Conservation (phyloP, 2,329 filamentous ascomycete species). For the Hypomyces perniciosus region DNA sequence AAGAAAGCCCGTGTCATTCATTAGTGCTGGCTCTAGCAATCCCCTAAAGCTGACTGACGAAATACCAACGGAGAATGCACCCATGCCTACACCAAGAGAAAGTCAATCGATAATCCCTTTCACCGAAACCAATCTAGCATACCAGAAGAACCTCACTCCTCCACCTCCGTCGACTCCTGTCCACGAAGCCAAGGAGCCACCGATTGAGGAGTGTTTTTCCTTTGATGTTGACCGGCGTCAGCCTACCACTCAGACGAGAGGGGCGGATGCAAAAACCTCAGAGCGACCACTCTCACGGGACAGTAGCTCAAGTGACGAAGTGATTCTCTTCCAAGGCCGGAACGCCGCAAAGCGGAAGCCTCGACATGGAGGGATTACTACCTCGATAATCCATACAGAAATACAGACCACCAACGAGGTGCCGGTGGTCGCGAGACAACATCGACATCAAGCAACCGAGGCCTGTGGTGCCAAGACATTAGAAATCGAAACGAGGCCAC, state of each 20-base stretch:
- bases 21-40: slow-evolving; percentile 48
- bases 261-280: slow-evolving; percentile 11
- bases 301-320: slow-evolving; percentile 54
- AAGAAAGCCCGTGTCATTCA: slow-evolving; percentile 44
- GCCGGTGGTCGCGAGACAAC: not conserved
- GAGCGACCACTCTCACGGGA: slow-evolving; percentile 18
- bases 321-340: slow-evolving; percentile 62
- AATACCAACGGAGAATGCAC: slow-evolving; percentile 14
- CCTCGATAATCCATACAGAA: slow-evolving; percentile 27
- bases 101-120: not conserved
- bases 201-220: slow-evolving; percentile 24
- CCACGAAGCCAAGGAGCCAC: no score
- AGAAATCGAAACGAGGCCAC: slow-evolving; percentile 11
- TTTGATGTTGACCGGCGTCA: slow-evolving; percentile 32
- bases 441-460: not conserved
- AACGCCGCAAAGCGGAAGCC: slow-evolving; percentile 23
- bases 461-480: slow-evolving; percentile 1
- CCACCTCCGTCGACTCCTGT: no score
- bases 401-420: slow-evolving; percentile 1
- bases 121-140: not conserved
- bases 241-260: not conserved
- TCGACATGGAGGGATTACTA: slow-evolving; percentile 13
- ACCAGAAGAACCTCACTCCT: no score
- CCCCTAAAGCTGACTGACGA: slow-evolving; percentile 39
- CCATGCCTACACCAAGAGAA: not conserved